Evolutionary conservation across 768 basidiomycete species (phyloP).

Genomic region (Daedaleopsis nitida): DNA sequence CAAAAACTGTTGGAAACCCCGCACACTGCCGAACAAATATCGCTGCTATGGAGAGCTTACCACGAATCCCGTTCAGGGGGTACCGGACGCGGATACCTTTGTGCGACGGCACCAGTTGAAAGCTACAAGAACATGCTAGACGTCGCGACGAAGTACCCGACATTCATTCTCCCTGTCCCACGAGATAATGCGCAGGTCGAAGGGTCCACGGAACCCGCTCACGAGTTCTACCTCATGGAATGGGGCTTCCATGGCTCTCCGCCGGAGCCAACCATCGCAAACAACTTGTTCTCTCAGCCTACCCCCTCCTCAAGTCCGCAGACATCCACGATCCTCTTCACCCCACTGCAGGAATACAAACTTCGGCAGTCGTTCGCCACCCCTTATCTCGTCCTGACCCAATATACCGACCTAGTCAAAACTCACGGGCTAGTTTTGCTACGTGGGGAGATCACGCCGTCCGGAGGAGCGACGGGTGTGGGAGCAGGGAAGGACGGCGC

Average conservation of each 20-base stretch:
- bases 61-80: constrained; percentile 80
- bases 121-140: constrained; percentile 72
- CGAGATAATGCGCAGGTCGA: constrained; percentile 40
- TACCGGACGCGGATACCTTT: constrained; percentile 83
- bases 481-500: constrained; percentile 39
- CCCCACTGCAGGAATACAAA: constrained; percentile 94
- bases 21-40: constrained; percentile 73
- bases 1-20: constrained; percentile 64
- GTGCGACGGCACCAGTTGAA: constrained; percentile 74
- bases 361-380: constrained; percentile 81
- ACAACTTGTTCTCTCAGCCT: constrained; percentile 47
- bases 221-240: constrained; percentile 86
- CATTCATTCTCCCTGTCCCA: constrained; percentile 83
- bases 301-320: constrained; percentile 44
- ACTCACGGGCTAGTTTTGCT: constrained; percentile 85
- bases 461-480: constrained; percentile 45
- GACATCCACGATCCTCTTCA: constrained; percentile 83
- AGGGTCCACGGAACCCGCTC: constrained; percentile 42
- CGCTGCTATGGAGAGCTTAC: constrained; percentile 86
- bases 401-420: constrained; percentile 85
- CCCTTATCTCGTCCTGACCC: constrained; percentile 86
- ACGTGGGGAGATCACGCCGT: constrained; percentile 88
- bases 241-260: constrained; percentile 87
- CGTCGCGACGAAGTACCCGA: constrained; percentile 65
- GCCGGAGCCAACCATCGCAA: constrained; percentile 48